These are phyloP conservation scores for Trichosporon coremiiforme DNA, from an alignment of 1,284 basidiomycete species.

Conservation along the genomic window DNA sequence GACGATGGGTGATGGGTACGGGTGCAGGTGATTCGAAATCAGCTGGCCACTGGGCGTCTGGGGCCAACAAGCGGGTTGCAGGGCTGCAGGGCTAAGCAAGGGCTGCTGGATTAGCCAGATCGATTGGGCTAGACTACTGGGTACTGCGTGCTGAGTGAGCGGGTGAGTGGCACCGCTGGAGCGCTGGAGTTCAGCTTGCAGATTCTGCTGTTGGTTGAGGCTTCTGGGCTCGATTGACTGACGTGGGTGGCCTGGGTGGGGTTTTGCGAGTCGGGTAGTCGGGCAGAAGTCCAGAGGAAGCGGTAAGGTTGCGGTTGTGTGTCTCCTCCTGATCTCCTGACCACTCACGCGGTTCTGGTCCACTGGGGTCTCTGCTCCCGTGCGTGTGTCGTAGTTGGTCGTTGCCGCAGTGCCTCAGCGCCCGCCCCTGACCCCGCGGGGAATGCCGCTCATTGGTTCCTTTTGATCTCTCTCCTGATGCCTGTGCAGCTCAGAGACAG, in stretches of 20 bases:
- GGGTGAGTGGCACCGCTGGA: conserved; percentile 5
- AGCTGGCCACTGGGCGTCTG: background rate
- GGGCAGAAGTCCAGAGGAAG: background rate
- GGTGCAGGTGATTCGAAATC: conserved; percentile 14
- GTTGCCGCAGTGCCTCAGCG: conserved; percentile 1
- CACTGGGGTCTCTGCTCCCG: background rate
- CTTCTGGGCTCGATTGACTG: conserved; percentile 9
- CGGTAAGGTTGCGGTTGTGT: conserved; percentile 5
- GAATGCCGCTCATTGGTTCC: conserved; percentile 13
- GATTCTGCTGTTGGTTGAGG: background rate
- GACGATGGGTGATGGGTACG: background rate
- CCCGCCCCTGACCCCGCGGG: conserved; percentile 16
- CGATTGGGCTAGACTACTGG: background rate
- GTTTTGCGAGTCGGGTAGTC: too few relatives aligned
- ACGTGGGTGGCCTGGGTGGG: background rate
- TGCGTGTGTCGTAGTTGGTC: background rate
- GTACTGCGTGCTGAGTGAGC: background rate
- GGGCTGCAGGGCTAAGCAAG: background rate
- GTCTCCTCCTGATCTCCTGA: conserved; percentile 2
- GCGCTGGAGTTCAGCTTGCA: too few relatives aligned
- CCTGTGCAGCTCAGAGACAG: background rate
- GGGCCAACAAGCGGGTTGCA: background rate
- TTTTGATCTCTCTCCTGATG: background rate
- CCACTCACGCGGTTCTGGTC: background rate
- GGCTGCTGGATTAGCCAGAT: background rate